Evolutionary conservation across 2,329 filamentous ascomycete species (phyloP).

Genomic region (Trematosphaeria pertusa): DNA sequence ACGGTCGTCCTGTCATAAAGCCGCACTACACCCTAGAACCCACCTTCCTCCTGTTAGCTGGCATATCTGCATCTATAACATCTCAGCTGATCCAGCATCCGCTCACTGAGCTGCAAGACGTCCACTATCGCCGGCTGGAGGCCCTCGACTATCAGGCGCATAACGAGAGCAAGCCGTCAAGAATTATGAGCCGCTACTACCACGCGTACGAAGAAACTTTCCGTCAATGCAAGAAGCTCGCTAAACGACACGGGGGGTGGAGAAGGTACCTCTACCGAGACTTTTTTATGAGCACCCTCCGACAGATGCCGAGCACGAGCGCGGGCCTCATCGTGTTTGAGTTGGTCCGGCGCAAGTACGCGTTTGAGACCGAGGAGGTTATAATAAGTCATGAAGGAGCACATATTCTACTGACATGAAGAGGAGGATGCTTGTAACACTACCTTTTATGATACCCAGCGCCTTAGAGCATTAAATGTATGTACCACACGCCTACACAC

Average conservation of each 20-base stretch:
- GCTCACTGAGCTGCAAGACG: slow-evolving; percentile 71
- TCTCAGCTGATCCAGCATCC: slow-evolving; percentile 77
- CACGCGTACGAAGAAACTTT: slow-evolving; percentile 74
- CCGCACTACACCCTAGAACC: slow-evolving; percentile 81
- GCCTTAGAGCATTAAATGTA: slow-evolving; percentile 8
- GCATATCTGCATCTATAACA: slow-evolving; percentile 70
- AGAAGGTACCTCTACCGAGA: slow-evolving; percentile 72
- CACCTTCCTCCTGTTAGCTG: slow-evolving; percentile 72
- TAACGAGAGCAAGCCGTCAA: slow-evolving; percentile 33
- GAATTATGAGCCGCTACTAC: slow-evolving; percentile 68
- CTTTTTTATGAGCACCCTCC: slow-evolving; percentile 75
- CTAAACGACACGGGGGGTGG: slow-evolving; percentile 64
- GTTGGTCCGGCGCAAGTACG: slow-evolving; percentile 75
- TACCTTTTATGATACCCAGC: slow-evolving; percentile 27
- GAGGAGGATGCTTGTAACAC: slow-evolving; percentile 5
- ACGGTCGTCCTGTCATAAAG: slow-evolving; percentile 62
- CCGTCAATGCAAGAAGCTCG: slow-evolving; percentile 65
- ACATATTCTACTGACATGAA: slow-evolving; percentile 67
- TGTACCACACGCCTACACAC: slow-evolving; percentile 3
- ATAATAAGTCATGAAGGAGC: slow-evolving; percentile 68
- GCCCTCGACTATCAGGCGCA: slow-evolving; percentile 69
- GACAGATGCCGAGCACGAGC: slow-evolving; percentile 78
- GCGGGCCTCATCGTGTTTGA: slow-evolving; percentile 82
- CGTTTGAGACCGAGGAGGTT: slow-evolving; percentile 63
- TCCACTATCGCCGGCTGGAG: slow-evolving; percentile 76